Evolutionary conservation across 1,284 basidiomycete genomes (phyloP), one percentile per base, ranked within the genome.

Genomic region (Cutaneotrichosporon cutaneum): DNA sequence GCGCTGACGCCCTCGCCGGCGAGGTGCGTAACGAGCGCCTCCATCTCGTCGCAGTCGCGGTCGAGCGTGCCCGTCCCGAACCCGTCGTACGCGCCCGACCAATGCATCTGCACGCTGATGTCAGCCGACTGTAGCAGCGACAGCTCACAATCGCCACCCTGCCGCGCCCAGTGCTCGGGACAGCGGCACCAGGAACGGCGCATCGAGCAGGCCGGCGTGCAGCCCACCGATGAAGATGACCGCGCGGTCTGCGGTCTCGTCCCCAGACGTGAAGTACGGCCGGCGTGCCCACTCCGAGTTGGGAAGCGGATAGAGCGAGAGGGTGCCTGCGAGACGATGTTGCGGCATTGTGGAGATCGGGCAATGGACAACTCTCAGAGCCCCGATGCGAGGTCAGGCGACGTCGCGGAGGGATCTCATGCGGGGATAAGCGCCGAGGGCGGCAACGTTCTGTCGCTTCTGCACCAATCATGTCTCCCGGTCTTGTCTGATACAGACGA

Each of bases 221-320:
- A 81, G 62, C 0, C 79, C 79, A 21, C 77, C 78, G 30, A 81
- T 72, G 61, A 80, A 77, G 39, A 79, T 60, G 9, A 79, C 67
- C 1, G 72, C 73, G 27, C 63, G 63, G 13, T 59, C 21, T 5
- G 72, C 61, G 0, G 30, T 22, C 8, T 68, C 51, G 54, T 72
- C 71, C 18, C 76, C 76, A 1, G 71, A 73, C 13, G 67, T 67
- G 62, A 79, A 77, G 61, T 69, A 68, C 5, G 77, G 75, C 56
- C 70, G 71, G 30, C 44, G 53, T 35, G 42, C 27, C 60, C 18
- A 60, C 7, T 47, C 50, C 32, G 42, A 44, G 14, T 51, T 42
- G 42, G 27, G 51, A 27, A 30, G 27, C 22, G 27, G 59, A 30
- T 32, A 50, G 11, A 42, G 53, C 1, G 54, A 39, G 36, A 39